Percentiles rank a stretch among this genome's conserved stretches.
These are phyloP conservation scores for Diplocarpon mali DNA, from an alignment of 2,329 filamentous ascomycete species.

Conservation along the genomic window DNA sequence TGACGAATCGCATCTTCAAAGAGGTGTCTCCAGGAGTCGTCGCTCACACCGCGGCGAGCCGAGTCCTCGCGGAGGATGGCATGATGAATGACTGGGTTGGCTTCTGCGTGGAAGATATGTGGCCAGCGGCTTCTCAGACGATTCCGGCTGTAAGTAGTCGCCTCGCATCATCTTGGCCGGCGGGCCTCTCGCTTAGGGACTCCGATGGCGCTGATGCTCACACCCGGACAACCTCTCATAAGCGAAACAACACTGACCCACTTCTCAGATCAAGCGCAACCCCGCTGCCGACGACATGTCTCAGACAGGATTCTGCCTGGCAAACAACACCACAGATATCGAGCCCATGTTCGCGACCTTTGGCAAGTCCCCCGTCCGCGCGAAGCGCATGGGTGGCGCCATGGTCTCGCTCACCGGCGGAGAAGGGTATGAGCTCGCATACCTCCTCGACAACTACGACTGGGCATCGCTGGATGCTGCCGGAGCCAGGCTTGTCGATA, in stretches of 20 bases:
- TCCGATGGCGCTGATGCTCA: too few relatives aligned
- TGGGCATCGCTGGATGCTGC: slow-evolving; percentile 36
- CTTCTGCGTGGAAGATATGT: slow-evolving; percentile 44
- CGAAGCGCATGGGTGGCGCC: slow-evolving; percentile 41
- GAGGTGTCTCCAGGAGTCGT: slow-evolving; percentile 40
- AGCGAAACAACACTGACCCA: too few relatives aligned
- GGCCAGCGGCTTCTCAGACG: slow-evolving; percentile 33
- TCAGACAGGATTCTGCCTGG: slow-evolving; percentile 40
- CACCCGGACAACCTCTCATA: too few relatives aligned
- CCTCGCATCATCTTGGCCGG: too few relatives aligned
- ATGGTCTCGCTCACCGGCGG: slow-evolving; percentile 45
- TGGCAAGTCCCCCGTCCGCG: slow-evolving; percentile 36
- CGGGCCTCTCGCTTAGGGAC: too few relatives aligned
- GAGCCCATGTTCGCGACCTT: slow-evolving; percentile 45
- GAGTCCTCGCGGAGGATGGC: slow-evolving; percentile 37
- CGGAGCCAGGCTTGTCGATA: slow-evolving; percentile 42
- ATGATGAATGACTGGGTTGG: slow-evolving; percentile 42
- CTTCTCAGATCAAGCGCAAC: slow-evolving; percentile 27
- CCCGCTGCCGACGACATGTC: slow-evolving; percentile 39
- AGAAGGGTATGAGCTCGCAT: slow-evolving; percentile 43
- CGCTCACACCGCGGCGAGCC: slow-evolving; percentile 44
- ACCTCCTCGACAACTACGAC: slow-evolving; percentile 44
- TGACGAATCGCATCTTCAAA: slow-evolving; percentile 45
- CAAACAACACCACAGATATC: slow-evolving; percentile 37
- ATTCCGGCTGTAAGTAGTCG: slow-evolving; percentile 28